Base-by-base conservation (phyloP, 2,329 filamentous ascomycete species). In the Nemania sp. region DNA sequence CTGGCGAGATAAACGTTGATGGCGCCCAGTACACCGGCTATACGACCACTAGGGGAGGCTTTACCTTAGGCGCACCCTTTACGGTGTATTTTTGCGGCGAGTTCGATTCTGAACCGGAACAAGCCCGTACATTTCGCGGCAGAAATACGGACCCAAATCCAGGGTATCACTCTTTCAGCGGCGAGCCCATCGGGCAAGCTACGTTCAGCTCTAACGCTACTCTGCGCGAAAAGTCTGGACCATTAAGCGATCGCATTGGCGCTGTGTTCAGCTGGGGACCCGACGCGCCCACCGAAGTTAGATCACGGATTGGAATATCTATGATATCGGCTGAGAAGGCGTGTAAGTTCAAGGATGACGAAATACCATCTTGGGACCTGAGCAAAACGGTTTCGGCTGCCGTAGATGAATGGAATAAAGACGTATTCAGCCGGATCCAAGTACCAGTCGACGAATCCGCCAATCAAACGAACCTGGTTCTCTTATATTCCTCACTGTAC, bases 401-500 rank as follows among this genome's bases (percentile, higher is more conserved):
- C n/a, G 70, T 73, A 20, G 63, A 71, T 2, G 65, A 73, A 36
- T 79, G 77, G 77, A 78, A 78, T 47, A 67, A 69, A 2, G 72
- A 78, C 22, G 73, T 79, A 0, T 70, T 79, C 39, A 73, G 70
- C 41, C 77, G 73, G 40, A 71, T 78, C 14, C 66, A 71, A 4
- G 69, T 76, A 9, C 57, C 66, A 1, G 67, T 24, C 1, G 52
- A 49, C 15, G 52, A 46, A 19, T 46, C 70, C 0, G 67, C 69
- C 33, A 78, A 84, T 61, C 49, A 68, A n/a, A 74, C 75, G 0
- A 78, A 79, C 20, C 67, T 83, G 0, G 68, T 72, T 11, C 69
- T 84, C 42, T 68, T 86, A 5, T 86, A 86, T 65, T 79, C 80
- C 0, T 79, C 77, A 1, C 66, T 86, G 6, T 86, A 86, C 58